A percentile compares a stretch with the other conserved stretches of the same genome.
These are phyloP conservation scores for Lentinus tigrinus DNA, from an alignment of 768 basidiomycete species.

Conservation along the genomic window DNA sequence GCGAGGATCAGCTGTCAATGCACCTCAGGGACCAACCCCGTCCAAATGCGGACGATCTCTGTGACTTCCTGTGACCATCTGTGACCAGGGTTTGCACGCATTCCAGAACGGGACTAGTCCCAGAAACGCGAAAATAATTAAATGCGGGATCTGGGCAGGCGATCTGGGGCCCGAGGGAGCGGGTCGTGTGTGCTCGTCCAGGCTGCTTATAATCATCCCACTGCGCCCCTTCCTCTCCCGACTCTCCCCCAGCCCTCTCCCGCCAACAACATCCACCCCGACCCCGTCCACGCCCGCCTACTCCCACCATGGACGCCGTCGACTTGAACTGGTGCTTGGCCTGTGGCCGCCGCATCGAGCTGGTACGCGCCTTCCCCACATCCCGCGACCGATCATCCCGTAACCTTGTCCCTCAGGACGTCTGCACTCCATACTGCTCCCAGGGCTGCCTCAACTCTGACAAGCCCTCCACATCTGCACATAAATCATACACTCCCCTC, in stretches of 20 bases:
- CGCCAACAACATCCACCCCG: slow-evolving; percentile 5
- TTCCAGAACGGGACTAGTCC: slow-evolving; percentile 7
- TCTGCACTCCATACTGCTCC: slow-evolving; percentile 53
- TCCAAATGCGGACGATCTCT: not conserved
- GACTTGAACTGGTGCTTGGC: slow-evolving; percentile 73
- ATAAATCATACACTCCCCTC: slow-evolving; percentile 8
- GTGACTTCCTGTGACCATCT: slow-evolving; percentile 1
- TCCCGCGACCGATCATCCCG: slow-evolving; percentile 1
- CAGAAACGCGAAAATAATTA: slow-evolving; percentile 15
- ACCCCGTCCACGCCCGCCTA: slow-evolving; percentile 9
- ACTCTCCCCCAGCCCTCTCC: slow-evolving; percentile 20
- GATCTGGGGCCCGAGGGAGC: not conserved
- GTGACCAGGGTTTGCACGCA: slow-evolving; percentile 1
- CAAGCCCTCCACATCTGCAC: slow-evolving; percentile 21
- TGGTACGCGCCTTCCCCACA: slow-evolving; percentile 28
- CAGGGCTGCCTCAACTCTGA: slow-evolving; percentile 38
- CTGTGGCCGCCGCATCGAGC: slow-evolving; percentile 58
- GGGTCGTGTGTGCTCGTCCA: slow-evolving; percentile 5
- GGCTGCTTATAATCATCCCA: slow-evolving; percentile 15
- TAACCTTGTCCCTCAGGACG: slow-evolving; percentile 32
- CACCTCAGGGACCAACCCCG: not conserved
- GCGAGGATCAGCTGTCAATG: slow-evolving; percentile 1
- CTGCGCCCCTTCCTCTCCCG: slow-evolving; percentile 8
- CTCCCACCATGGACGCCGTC: slow-evolving; percentile 37
- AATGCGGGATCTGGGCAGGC: not conserved